phyloP scores from a whole-genome alignment of 805 yeast genomes.

The Saccharomycopsis babjevae region DNA sequence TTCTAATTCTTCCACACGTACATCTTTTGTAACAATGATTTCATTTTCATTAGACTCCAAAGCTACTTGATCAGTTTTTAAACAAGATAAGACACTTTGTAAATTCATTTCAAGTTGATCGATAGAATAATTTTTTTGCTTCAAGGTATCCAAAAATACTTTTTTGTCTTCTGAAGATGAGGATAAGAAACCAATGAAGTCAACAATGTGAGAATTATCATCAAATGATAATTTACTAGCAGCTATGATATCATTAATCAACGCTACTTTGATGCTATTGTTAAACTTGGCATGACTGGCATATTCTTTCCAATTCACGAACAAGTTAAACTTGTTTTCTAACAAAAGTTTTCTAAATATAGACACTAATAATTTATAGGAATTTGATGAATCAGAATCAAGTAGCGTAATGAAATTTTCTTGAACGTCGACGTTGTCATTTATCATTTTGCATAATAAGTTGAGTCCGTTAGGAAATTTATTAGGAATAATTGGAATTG shows the following conservation, averaged over 20 bases:
- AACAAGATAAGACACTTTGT: constrained; percentile 17
- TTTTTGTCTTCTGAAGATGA: constrained; percentile 27
- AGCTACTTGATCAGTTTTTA: constrained; percentile 3
- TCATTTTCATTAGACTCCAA: constrained; percentile 26
- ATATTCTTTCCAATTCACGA: constrained; percentile 9
- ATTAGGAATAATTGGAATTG: constrained; percentile 25
- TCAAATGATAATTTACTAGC: constrained; percentile 28
- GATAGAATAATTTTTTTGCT: constrained; percentile 25
- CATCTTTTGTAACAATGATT: constrained; percentile 23
- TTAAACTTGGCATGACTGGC: constrained; percentile 19
- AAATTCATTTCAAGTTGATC: constrained; percentile 46
- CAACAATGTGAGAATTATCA: constrained; percentile 30
- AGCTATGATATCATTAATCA: constrained; percentile 34
- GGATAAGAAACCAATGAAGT: constrained; percentile 30
- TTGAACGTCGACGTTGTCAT: background rate
- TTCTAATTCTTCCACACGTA: constrained; percentile 20
- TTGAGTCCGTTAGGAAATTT: constrained; percentile 1
- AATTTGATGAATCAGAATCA: background rate
- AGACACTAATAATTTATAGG: constrained; percentile 8
- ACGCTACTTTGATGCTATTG: constrained; percentile 21
- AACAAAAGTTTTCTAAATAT: constrained; percentile 6
- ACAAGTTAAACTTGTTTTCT: constrained; percentile 20
- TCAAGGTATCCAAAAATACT: constrained; percentile 31
- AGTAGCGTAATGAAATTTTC: constrained; percentile 2
- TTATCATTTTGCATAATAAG: background rate